Conservation (phyloP, 2,329 filamentous ascomycete species). For the Sporothrix luriei region DNA sequence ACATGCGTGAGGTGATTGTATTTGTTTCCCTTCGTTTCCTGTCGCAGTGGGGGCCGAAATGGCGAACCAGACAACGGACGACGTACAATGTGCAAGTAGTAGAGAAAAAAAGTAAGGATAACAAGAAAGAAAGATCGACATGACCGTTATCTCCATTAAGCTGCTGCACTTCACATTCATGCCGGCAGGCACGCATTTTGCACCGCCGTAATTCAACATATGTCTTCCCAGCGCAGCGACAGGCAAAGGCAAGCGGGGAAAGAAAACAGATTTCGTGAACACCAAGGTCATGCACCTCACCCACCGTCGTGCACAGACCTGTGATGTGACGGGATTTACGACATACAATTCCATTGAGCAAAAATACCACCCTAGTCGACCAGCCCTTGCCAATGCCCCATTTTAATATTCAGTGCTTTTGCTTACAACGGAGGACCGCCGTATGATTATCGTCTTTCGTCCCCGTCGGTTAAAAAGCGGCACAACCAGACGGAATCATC, state of each 20-base stretch:
- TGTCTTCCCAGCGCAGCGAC: neutral
- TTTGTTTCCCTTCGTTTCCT: neutral
- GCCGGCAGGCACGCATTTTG: neutral
- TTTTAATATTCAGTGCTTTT: no score
- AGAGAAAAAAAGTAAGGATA: no score
- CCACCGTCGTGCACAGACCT: neutral
- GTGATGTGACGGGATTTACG: neutral
- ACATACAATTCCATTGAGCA: neutral
- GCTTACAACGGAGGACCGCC: no score
- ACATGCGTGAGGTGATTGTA: neutral
- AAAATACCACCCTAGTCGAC: neutral
- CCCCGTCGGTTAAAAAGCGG: no score
- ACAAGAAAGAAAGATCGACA: neutral
- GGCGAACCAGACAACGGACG: neutral
- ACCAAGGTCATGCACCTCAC: neutral
- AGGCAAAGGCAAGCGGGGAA: neutral
- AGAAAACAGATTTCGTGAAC: neutral
- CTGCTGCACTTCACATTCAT: neutral
- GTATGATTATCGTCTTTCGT: no score
- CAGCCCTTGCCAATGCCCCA: no score
- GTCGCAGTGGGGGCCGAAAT: conserved; percentile 13
- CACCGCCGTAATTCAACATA: neutral
- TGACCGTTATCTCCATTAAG: neutral
- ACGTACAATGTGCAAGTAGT: no score
- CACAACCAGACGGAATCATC: no score